Base-by-base conservation (phyloP, 108 stramenopile genomes). In the Discostella stelligeroides region DNA sequence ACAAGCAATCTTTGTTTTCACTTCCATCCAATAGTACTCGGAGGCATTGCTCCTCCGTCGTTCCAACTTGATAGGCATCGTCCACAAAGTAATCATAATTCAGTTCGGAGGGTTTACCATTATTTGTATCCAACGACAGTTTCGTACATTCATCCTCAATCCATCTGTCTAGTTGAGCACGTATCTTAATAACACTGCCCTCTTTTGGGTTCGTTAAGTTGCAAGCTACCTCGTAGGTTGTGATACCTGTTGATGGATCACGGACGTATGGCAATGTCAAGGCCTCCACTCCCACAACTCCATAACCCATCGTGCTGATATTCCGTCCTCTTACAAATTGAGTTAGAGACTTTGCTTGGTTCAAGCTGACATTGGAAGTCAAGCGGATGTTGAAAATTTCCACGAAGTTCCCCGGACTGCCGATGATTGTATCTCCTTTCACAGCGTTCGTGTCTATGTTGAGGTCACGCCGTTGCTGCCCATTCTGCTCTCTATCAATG, bases 341-440 rank as follows among this genome's bases (percentile, higher is more conserved):
- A 23, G 89, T 90, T 51, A 94, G 63, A 24, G 90, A 66, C 57
- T 66, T 79, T 2, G 92, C 92, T 60, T 78, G 24, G 23, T 34
- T 24, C 37, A 42, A 45, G 41, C 27, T 57, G 49, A 76, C 78
- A 60, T 75, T 83, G 21, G 79, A 27, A 28, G 83, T 73, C 47
- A 94, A 60, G 11, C 88, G 86, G 38, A 94, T 81, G 67, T 94
- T 94, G 76, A 79, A 94, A 69, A 91, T 94, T 64, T 94, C 90
- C 4, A 91, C 90, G 72, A 94, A 94, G 7, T 77, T 25, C 1
- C 40, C 38, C 3, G 93, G 88, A 14, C 85, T 82, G 10, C 93
- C 93, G 21, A 94, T 81, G 11, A 83, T 88, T 25, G 73, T 68
- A 41, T 56, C 58, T 28, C 75, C 82, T 37, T 70, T 64, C 47